Percentiles rank a stretch among this genome's conserved stretches.
phyloP scores from a whole-genome alignment of 2,329 filamentous ascomycete species.

The Herpomyces periplanetae region DNA sequence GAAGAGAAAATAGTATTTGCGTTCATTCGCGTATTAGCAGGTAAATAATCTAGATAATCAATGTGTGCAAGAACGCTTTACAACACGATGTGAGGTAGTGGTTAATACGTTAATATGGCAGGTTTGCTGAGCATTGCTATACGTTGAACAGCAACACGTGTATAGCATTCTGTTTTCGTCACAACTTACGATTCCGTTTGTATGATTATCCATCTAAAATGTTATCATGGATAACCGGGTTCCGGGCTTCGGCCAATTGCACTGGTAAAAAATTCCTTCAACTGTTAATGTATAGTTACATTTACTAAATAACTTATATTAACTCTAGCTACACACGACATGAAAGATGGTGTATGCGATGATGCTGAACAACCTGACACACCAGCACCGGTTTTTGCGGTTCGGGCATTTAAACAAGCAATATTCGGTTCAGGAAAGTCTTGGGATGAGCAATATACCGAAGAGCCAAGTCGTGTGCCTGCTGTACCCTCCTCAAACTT shows the following conservation, averaged over 20 bases:
- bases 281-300: conserved; percentile 3
- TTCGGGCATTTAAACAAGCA: conserved; percentile 22
- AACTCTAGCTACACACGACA: conserved; percentile 4
- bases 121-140: no score
- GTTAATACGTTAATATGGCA: no score
- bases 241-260: conserved; percentile 1
- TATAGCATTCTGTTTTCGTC: no score
- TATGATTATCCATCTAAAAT: no score
- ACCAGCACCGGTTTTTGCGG: conserved; percentile 22
- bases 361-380: conserved; percentile 16
- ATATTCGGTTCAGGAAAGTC: conserved; percentile 21
- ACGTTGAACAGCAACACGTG: no score
- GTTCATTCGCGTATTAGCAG: no score
- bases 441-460: conserved; percentile 7
- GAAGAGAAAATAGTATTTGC: no score
- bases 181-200: no score
- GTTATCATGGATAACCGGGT: conserved; percentile 3
- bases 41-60: no score
- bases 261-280: conserved; percentile 1
- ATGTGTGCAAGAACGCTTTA: no score
- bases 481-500: conserved; percentile 2
- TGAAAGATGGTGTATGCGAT: conserved; percentile 8
- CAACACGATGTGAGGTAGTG: no score
- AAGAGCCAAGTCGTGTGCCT: conserved; percentile 2
- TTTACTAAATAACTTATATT: conserved; percentile 7